A percentile compares a stretch with the other conserved stretches of the same genome.
These are phyloP conservation scores for Alnus glutinosa DNA, from an alignment of 306 rosid species.

Conservation along the genomic window DNA sequence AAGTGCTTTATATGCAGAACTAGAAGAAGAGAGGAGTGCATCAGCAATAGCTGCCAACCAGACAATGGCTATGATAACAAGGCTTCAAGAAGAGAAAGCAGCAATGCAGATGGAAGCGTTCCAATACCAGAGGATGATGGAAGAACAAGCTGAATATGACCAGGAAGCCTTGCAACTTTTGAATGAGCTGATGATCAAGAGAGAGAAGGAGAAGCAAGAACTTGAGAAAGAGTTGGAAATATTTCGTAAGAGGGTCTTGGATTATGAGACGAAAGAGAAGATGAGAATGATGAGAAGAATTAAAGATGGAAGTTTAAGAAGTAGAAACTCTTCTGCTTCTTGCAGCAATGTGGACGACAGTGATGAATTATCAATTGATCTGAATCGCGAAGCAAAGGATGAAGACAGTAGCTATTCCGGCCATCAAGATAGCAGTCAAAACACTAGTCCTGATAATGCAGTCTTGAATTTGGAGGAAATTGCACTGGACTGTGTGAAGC, in stretches of 20 bases:
- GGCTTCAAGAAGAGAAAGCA: slow-evolving; percentile 86
- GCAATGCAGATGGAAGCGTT: slow-evolving; percentile 89
- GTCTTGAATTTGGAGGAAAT: slow-evolving; percentile 59
- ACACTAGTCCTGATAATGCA: slow-evolving; percentile 25
- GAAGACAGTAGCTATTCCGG: slow-evolving; percentile 35
- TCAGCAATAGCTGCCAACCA: slow-evolving; percentile 83
- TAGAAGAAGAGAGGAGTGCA: slow-evolving; percentile 88
- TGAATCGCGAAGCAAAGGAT: slow-evolving; percentile 43
- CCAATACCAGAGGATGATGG: slow-evolving; percentile 92
- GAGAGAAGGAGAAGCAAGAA: slow-evolving; percentile 75
- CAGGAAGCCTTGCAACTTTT: slow-evolving; percentile 82
- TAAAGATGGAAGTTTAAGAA: slow-evolving; percentile 54
- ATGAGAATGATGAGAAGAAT: slow-evolving; percentile 47
- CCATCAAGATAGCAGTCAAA: slow-evolving; percentile 34
- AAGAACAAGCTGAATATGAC: slow-evolving; percentile 87
- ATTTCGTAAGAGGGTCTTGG: slow-evolving; percentile 51
- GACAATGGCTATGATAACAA: slow-evolving; percentile 93
- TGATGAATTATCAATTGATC: slow-evolving; percentile 64
- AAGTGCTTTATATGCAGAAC: slow-evolving; percentile 63
- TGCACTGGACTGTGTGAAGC: slow-evolving; percentile 63
- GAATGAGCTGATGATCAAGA: slow-evolving; percentile 74
- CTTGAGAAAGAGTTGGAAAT: slow-evolving; percentile 69
- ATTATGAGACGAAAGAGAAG: slow-evolving; percentile 64
- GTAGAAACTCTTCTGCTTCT: slow-evolving; percentile 58
- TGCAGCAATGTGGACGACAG: slow-evolving; percentile 50